Evolutionary conservation across 176 grass and related monocot genomes (phyloP), one percentile per base, ranked within the genome.

Genomic region (Guadua angustifolia): DNA sequence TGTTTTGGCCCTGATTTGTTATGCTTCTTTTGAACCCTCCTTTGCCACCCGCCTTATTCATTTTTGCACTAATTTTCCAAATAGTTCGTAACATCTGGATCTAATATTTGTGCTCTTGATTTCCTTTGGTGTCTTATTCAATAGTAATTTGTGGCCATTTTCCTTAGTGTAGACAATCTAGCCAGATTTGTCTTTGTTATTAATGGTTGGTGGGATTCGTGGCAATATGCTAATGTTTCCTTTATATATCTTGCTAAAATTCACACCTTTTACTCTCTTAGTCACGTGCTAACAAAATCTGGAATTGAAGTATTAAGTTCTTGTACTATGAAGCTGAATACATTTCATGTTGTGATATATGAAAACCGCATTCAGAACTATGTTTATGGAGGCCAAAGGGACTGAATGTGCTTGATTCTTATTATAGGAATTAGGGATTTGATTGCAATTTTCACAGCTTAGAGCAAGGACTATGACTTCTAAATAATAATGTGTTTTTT

Each of bases 11-110:
- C 60, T 4, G 46, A 26, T 56, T 71, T 77, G 19, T 45, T 64
- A 47, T 62, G 26, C 35, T 71, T 74, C 66, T 38, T 74, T 81
- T 82, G 5, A 25, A 46, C 62, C 69, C 62, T 79, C n/a, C 1
- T 79, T 50, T 73, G 29, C 33, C n/a, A 67, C 66, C 12, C 0
- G 11, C 74, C 26, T 40, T 68, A 39, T 60, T 80, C 55, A 56
- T 82, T 33, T 82, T 22, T 49, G 32, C 51, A 87, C 45, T 74
- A 67, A 9, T 43, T 78, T 82, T 73, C 4, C n/a, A 74, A 67
- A 43, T 64, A 86, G 38, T 85, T 17, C 18, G 51, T 25, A 52
- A 26, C 9, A 16, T 10, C 19, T 57, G 4, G 55, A 57, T 22
- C 55, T 57, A 57, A 57, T 57, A 10, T 57, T 0, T 57, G 21